These are phyloP conservation scores for Puccinia sorghi DNA, from an alignment of 1,284 basidiomycete genomes.

Conservation along the genomic window DNA sequence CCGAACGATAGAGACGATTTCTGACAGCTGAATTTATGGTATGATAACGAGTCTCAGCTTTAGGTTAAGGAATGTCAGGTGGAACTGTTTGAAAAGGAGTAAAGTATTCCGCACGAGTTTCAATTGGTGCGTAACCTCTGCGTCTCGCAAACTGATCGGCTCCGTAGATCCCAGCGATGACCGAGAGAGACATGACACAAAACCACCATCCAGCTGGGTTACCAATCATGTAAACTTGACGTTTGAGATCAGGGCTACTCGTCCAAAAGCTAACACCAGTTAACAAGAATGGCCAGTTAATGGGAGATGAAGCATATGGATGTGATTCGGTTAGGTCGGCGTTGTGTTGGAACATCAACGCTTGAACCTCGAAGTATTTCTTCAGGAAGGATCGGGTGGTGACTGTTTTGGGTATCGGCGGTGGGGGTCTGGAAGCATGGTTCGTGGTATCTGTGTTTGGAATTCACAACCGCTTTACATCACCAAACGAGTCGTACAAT, in stretches of 20 bases:
- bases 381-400: conserved; percentile 86
- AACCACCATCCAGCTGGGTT: conserved; percentile 96
- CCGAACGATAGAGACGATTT: conserved; percentile 81
- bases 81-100: neutral
- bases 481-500: neutral
- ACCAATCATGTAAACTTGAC: conserved; percentile 95
- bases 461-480: neutral
- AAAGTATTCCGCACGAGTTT: conserved; percentile 12
- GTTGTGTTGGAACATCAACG: conserved; percentile 97
- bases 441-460: conserved; percentile 29
- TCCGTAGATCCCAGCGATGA: conserved; percentile 83
- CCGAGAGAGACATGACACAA: conserved; percentile 76
- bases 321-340: conserved; percentile 90
- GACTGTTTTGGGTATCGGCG: conserved; percentile 66
- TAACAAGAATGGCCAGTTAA: conserved; percentile 97
- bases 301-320: conserved; percentile 88
- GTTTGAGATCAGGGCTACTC: conserved; percentile 70
- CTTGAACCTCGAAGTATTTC: conserved; percentile 90
- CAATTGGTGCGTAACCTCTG: conserved; percentile 77
- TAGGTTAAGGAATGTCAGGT: too few species aligned
- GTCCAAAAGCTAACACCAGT: conserved; percentile 99
- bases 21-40: conserved; percentile 14
- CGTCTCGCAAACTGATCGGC: conserved; percentile 86
- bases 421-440: conserved; percentile 45
- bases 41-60: neutral